Evolutionary conservation across 2,329 filamentous ascomycete genomes (phyloP).

Genomic region (Penicillium sp.): DNA sequence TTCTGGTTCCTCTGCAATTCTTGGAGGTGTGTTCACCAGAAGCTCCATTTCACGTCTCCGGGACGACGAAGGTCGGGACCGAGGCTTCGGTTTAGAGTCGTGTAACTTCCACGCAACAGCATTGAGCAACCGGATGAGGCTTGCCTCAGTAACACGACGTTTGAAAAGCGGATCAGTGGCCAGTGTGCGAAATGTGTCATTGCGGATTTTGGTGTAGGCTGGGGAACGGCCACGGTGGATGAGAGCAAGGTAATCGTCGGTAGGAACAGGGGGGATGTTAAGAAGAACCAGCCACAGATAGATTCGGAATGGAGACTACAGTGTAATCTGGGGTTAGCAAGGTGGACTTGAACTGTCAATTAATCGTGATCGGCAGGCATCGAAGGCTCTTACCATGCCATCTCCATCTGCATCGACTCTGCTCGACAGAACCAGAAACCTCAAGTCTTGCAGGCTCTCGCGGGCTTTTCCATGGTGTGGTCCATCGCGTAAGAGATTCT

Average conservation of each 20-base stretch:
- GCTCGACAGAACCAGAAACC: constrained; percentile 50
- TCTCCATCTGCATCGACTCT: constrained; percentile 52
- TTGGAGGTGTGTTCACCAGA: constrained; percentile 38
- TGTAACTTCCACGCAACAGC: constrained; percentile 92
- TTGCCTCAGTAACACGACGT: constrained; percentile 90
- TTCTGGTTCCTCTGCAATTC: constrained; percentile 37
- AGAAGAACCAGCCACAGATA: constrained; percentile 96
- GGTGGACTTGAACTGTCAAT: no score
- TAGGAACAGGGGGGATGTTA: constrained; percentile 77
- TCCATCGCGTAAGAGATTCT: constrained; percentile 75
- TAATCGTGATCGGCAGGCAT: no score
- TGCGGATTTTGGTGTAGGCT: constrained; percentile 94
- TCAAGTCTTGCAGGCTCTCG: constrained; percentile 46
- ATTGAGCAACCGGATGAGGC: constrained; percentile 88
- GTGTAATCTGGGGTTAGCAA: background rate
- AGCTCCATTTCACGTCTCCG: constrained; percentile 49
- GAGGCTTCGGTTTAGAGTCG: constrained; percentile 61
- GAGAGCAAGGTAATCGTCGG: constrained; percentile 82
- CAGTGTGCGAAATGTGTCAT: constrained; percentile 95
- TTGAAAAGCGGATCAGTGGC: constrained; percentile 97
- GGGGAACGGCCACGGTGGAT: constrained; percentile 92
- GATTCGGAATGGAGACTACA: constrained; percentile 82
- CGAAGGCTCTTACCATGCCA: constrained; percentile 52
- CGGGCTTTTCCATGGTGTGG: constrained; percentile 65
- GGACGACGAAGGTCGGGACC: constrained; percentile 40